A percentile compares a stretch with the other conserved stretches of the same genome.
These are phyloP conservation scores for Paramarasmius palmivorus DNA, from an alignment of 1,284 basidiomycete genomes.

Conservation along the genomic window DNA sequence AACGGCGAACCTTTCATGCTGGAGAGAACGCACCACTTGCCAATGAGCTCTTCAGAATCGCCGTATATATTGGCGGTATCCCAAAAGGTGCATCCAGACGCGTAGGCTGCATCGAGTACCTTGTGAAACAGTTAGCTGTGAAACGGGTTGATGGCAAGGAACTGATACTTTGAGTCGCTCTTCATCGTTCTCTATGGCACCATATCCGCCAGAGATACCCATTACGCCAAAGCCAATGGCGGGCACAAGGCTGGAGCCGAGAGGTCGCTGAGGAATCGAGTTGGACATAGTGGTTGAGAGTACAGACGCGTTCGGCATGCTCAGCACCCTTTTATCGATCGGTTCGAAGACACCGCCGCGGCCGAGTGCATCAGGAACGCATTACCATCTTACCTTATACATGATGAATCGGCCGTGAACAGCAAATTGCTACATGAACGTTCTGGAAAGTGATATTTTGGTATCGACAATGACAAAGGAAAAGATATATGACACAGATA, in stretches of 20 bases:
- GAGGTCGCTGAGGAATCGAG: no score
- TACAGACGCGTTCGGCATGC: no score
- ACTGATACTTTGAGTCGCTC: constrained; percentile 18
- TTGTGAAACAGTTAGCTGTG: constrained; percentile 18
- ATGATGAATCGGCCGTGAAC: no score
- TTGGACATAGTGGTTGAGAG: no score
- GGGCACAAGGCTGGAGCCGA: constrained; percentile 12
- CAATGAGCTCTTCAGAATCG: constrained; percentile 38
- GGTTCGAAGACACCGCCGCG: no score
- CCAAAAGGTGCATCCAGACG: constrained; percentile 37
- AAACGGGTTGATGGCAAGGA: neutral
- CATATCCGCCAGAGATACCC: constrained; percentile 22
- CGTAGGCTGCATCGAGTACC: constrained; percentile 37
- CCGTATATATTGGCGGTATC: constrained; percentile 38
- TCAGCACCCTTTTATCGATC: no score
- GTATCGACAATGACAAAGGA: no score
- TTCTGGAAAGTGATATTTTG: no score
- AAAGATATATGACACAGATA: no score
- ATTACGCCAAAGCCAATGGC: constrained; percentile 25
- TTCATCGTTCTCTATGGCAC: constrained; percentile 16
- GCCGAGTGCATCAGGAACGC: no score
- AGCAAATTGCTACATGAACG: no score
- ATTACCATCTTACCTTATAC: no score
- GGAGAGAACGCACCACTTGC: constrained; percentile 32
- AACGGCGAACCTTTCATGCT: neutral